phyloP scores from a whole-genome alignment of 2,329 filamentous ascomycete species.

The Daldinia sp. region DNA sequence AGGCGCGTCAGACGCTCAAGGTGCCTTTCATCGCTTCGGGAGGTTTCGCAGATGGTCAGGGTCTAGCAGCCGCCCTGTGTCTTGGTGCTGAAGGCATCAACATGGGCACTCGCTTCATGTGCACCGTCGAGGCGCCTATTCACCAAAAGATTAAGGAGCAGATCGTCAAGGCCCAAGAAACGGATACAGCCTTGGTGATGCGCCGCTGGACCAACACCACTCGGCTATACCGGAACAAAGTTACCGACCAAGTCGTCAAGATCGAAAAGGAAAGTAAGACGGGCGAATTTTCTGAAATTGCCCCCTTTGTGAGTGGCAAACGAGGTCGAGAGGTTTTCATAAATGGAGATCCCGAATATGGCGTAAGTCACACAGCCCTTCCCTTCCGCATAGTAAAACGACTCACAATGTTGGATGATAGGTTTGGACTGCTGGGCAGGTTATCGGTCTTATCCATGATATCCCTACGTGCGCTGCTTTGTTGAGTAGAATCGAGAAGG shows the following conservation, averaged over 20 bases:
- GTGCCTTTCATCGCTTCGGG: slow-evolving; percentile 96
- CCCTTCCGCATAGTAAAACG: background rate
- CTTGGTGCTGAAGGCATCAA: slow-evolving; percentile 95
- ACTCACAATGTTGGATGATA: slow-evolving; percentile 48
- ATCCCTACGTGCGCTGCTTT: slow-evolving; percentile 78
- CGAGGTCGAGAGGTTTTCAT: slow-evolving; percentile 89
- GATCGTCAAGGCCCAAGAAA: slow-evolving; percentile 89
- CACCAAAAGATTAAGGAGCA: slow-evolving; percentile 93
- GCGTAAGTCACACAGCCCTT: slow-evolving; percentile 66
- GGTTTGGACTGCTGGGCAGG: slow-evolving; percentile 97
- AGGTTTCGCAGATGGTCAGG: slow-evolving; percentile 93
- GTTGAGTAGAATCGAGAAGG: slow-evolving; percentile 76
- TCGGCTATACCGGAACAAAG: slow-evolving; percentile 88
- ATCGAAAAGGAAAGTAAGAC: slow-evolving; percentile 83
- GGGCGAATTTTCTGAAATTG: slow-evolving; percentile 90
- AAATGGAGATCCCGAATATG: slow-evolving; percentile 89
- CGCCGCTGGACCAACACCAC: slow-evolving; percentile 93
- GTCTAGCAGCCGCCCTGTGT: slow-evolving; percentile 87
- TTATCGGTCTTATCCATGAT: slow-evolving; percentile 88
- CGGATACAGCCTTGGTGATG: slow-evolving; percentile 87
- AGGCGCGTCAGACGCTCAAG: slow-evolving; percentile 82
- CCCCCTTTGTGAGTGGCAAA: slow-evolving; percentile 87
- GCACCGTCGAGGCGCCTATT: slow-evolving; percentile 90
- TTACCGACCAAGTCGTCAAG: slow-evolving; percentile 79
- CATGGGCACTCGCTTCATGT: slow-evolving; percentile 99